Evolutionary conservation across 1,284 basidiomycete genomes (phyloP).

Genomic region (Moesziomyces antarcticus): DNA sequence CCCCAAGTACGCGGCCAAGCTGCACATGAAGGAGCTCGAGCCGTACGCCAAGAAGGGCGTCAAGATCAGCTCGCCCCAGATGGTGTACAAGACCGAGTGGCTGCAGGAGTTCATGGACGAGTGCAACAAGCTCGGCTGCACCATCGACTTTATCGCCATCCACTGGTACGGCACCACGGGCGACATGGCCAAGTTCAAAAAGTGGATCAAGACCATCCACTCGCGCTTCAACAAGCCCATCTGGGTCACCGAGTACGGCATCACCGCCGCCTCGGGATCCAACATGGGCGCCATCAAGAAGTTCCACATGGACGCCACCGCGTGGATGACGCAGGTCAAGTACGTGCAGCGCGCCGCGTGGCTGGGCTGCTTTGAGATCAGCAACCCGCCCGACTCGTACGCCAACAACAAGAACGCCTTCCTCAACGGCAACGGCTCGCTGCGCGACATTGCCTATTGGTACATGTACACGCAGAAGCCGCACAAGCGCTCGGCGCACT

Average conservation of each 20-base stretch:
- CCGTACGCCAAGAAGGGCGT: constrained; percentile 62
- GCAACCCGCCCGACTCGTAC: constrained; percentile 60
- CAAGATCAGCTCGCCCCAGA: constrained; percentile 64
- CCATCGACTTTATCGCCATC: constrained; percentile 63
- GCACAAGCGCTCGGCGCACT: constrained; percentile 36
- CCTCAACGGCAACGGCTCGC: constrained; percentile 53
- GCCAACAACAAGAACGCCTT: constrained; percentile 62
- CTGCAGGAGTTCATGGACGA: constrained; percentile 59
- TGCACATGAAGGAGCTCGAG: constrained; percentile 60
- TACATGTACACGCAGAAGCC: constrained; percentile 44
- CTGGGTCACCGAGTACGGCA: constrained; percentile 67
- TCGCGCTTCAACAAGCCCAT: constrained; percentile 54
- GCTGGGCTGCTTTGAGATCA: constrained; percentile 62
- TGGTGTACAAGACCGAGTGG: constrained; percentile 64
- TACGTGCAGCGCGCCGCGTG: constrained; percentile 64
- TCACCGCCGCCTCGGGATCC: constrained; percentile 54
- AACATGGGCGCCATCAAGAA: constrained; percentile 48
- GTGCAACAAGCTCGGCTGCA: constrained; percentile 58
- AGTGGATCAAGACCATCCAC: constrained; percentile 58
- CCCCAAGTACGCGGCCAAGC: constrained; percentile 54
- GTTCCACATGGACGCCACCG: constrained; percentile 57
- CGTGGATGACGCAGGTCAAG: constrained; percentile 46
- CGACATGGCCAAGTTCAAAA: constrained; percentile 55
- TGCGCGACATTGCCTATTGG: constrained; percentile 56
- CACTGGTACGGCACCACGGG: constrained; percentile 65